phyloP scores from a whole-genome alignment of 2,329 filamentous ascomycete species.

The Xylariaceae sp. region DNA sequence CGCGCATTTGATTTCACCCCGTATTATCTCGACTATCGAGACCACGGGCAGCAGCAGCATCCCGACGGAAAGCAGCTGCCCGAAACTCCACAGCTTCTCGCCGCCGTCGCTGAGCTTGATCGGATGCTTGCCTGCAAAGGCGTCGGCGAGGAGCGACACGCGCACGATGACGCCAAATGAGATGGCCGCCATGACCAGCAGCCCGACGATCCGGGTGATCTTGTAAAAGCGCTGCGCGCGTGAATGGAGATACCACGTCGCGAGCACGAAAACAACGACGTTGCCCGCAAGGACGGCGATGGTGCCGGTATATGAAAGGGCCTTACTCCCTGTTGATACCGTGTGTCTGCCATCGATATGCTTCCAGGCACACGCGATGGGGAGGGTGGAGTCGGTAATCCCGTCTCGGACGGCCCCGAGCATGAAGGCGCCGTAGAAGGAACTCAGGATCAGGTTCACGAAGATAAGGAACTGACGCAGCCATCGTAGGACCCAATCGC shows the following conservation, averaged over 20 bases:
- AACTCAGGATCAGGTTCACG: conserved; percentile 57
- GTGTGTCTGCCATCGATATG: conserved; percentile 34
- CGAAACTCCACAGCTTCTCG: conserved; percentile 60
- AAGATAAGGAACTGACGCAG: conserved; percentile 63
- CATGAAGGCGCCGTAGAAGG: conserved; percentile 53
- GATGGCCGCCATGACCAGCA: conserved; percentile 53
- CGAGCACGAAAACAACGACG: conserved; percentile 53
- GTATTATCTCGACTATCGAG: conserved; percentile 55
- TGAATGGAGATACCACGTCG: conserved; percentile 62
- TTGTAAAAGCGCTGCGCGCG: conserved; percentile 52
- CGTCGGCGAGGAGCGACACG: conserved; percentile 55
- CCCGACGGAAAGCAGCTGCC: conserved; percentile 57
- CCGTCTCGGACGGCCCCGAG: conserved; percentile 51
- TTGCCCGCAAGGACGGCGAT: conserved; percentile 59
- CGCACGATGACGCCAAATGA: conserved; percentile 56
- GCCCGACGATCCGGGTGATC: conserved; percentile 48
- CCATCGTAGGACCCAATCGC: conserved; percentile 65
- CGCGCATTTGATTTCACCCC: conserved; percentile 41
- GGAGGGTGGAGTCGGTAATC: conserved; percentile 49
- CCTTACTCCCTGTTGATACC: conserved; percentile 37
- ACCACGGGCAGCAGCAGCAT: conserved; percentile 58
- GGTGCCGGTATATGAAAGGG: conserved; percentile 54
- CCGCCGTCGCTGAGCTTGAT: conserved; percentile 47
- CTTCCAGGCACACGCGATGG: conserved; percentile 59
- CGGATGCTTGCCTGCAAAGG: conserved; percentile 50